Base-by-base conservation (phyloP, 805 yeast genomes). In the Lipomyces kockii region DNA sequence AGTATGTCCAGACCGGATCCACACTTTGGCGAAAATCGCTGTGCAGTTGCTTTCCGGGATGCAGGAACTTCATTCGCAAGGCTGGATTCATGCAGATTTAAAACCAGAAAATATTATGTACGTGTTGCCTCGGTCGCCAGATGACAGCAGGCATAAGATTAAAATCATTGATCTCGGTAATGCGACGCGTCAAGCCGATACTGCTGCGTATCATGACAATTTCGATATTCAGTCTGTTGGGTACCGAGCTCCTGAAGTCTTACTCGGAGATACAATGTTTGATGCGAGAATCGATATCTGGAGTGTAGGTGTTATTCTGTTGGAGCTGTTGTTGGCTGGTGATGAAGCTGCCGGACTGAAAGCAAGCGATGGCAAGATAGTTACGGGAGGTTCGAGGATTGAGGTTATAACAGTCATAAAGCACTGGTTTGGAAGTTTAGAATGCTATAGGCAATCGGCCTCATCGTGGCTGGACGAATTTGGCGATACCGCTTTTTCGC, bases 161-260 rank as follows among this genome's bases (percentile, higher is more conserved):
- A 71, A 71, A 59, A 49, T 73, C 6, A 69, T 73, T n/a, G 76
- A 73, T 52, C 62, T 73, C 12, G 74, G 76, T 9, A 73, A 74
- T 60, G 70, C 76, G 2, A 56, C 59, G 2, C 54, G 60, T 4
- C 43, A 63, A 6, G 20, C 46, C 11, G 66, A 65, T n/a, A 49
- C 66, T n/a, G 20, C 53, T 27, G 56, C 43, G 14, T 73, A 73
- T 54, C 64, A 64, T 35, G 74, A 66, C 32, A 69, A 70, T 61
- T 73, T 72, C 67, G 71, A 72, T 14, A 60, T 73, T 35, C 76
- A 73, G 56, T 61, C 69, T 20, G 59, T 64, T 6, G 74, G 71
- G 5, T 73, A 73, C 54, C 65, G 76, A 2, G 76, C 76, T 3
- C 76, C 76, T 9, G 76, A 73, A 56, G 74, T 73, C 5, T 29